These are phyloP conservation scores for Poa annua DNA, from an alignment of 176 grass and related monocot genomes.

Conservation along the genomic window DNA sequence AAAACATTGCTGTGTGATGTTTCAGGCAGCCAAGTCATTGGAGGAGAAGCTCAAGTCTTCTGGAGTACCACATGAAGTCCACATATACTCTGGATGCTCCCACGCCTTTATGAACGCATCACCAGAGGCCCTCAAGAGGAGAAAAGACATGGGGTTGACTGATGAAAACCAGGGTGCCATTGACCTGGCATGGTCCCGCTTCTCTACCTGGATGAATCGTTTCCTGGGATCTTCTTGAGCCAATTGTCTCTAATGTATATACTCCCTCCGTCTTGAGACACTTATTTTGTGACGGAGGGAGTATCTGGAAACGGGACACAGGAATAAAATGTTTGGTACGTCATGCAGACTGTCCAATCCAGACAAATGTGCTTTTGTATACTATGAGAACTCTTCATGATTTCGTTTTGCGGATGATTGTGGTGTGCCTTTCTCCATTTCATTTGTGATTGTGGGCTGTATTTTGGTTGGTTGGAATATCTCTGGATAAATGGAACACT, in stretches of 20 bases:
- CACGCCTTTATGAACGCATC: conserved; percentile 95
- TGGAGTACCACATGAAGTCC: conserved; percentile 68
- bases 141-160: conserved; percentile 77
- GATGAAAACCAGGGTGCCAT: conserved; percentile 64
- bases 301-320: conserved; percentile 1
- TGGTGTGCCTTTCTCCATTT: background rate
- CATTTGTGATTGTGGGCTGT: background rate
- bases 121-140: conserved; percentile 72
- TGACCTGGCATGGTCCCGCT: conserved; percentile 77
- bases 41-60: conserved; percentile 87
- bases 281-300: too few relatives aligned
- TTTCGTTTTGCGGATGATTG: background rate
- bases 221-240: conserved; percentile 57
- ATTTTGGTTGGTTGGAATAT: background rate
- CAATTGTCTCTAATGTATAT: background rate
- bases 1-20: conserved; percentile 10
- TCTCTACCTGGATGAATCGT: conserved; percentile 78
- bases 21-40: conserved; percentile 82
- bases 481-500: background rate
- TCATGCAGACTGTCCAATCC: conserved; percentile 20
- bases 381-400: background rate
- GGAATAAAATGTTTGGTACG: conserved; percentile 44
- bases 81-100: conserved; percentile 73
- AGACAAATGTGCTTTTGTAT: conserved; percentile 30
- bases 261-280: too few relatives aligned